phyloP scores from a whole-genome alignment of 306 rosid species.

The Cucumis sativus region Cucumber_9930_V3 NC_026656.2:13360501-13361000 shows the following conservation, averaged over 20 bases:
- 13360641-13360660: neutral
- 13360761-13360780: neutral
- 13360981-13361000: neutral
- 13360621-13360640: neutral
- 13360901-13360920: neutral
- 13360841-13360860: neutral
- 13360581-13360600: neutral
- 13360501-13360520: neutral
- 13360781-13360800: neutral
- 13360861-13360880: neutral
- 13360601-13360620: neutral
- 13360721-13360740: neutral
- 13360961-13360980: neutral
- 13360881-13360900: neutral
- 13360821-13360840: neutral
- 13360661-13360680: neutral
- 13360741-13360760: neutral
- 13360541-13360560: neutral
- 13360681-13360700: neutral
- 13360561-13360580: neutral
- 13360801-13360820: neutral
- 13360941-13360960: neutral
- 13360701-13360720: neutral
- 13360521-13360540: neutral
- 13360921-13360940: neutral